phyloP scores from a whole-genome alignment of 768 basidiomycete species.

The Kwoniella heveanensis region DNA sequence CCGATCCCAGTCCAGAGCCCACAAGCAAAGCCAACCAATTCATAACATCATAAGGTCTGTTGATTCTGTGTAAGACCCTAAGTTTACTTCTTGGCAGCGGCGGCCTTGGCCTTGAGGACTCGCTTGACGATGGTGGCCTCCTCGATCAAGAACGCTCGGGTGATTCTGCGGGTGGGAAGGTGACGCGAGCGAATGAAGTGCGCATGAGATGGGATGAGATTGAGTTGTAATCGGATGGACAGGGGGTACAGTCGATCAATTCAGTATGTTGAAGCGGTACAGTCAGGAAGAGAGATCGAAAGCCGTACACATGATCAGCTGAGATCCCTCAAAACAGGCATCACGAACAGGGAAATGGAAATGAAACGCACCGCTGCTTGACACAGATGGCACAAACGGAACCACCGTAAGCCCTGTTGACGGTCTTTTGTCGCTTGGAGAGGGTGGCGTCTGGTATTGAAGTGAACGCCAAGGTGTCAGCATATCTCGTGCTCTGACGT shows the following conservation, averaged over 20 bases:
- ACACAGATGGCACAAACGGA: slow-evolving; percentile 96
- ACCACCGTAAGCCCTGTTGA: slow-evolving; percentile 93
- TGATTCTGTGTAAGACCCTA: background rate
- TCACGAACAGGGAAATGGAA: background rate
- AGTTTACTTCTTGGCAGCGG: slow-evolving; percentile 50
- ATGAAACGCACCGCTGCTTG: slow-evolving; percentile 78
- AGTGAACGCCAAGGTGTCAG: background rate
- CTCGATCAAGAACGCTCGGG: slow-evolving; percentile 97
- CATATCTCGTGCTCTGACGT: background rate
- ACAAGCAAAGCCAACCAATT: background rate
- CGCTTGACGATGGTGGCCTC: slow-evolving; percentile 99
- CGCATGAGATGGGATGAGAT: background rate
- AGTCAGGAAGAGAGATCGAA: slow-evolving; percentile 1
- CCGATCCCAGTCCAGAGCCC: background rate
- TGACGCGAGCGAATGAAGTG: background rate
- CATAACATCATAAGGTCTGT: slow-evolving; percentile 3
- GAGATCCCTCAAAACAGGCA: background rate
- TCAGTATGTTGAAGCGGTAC: no score
- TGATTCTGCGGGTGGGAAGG: slow-evolving; percentile 69
- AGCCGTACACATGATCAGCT: slow-evolving; percentile 16
- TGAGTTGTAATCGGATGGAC: no score
- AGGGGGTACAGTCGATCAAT: no score
- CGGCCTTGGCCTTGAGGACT: slow-evolving; percentile 87
- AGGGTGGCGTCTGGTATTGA: slow-evolving; percentile 70
- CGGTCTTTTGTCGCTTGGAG: slow-evolving; percentile 96